phyloP scores from a whole-genome alignment of 2,329 filamentous ascomycete genomes.

The Colletotrichum plurivorum region DNA sequence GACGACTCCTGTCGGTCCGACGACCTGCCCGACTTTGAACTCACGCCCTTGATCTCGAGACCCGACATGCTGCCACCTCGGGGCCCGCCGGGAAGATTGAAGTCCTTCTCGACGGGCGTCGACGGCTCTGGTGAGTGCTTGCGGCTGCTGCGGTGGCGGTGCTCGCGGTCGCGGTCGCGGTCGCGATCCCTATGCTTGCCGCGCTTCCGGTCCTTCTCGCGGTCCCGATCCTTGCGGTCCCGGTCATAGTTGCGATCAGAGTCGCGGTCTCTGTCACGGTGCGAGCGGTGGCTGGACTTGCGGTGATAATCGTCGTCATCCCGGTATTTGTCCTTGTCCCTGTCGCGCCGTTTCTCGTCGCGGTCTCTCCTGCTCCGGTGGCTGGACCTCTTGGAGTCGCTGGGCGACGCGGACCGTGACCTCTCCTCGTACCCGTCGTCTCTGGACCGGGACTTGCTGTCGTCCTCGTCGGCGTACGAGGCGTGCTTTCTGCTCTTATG shows the following conservation, averaged over 20 bases:
- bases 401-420: constrained; percentile 76
- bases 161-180: constrained; percentile 55
- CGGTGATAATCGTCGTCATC: constrained; percentile 62
- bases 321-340: constrained; percentile 58
- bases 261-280: constrained; percentile 59
- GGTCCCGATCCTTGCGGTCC: constrained; percentile 55
- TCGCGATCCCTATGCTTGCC: constrained; percentile 49
- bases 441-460: constrained; percentile 52
- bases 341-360: constrained; percentile 59
- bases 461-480: constrained; percentile 62
- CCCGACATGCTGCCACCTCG: constrained; percentile 47
- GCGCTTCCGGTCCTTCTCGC: constrained; percentile 45
- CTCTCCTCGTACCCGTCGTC: constrained; percentile 63
- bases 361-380: constrained; percentile 74
- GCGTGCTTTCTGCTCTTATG: constrained; percentile 59
- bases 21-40: constrained; percentile 43
- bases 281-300: constrained; percentile 57
- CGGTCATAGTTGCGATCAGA: constrained; percentile 53
- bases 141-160: constrained; percentile 55
- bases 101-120: constrained; percentile 55
- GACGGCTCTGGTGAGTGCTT: constrained; percentile 46
- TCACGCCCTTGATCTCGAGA: constrained; percentile 56
- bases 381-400: constrained; percentile 68
- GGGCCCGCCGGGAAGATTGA: constrained; percentile 59
- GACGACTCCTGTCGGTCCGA: constrained; percentile 43